Percentiles rank a stretch among this genome's conserved stretches.
Evolutionary conservation across 306 rosid genomes (phyloP).

Genomic region (Senna siamea): DNA sequence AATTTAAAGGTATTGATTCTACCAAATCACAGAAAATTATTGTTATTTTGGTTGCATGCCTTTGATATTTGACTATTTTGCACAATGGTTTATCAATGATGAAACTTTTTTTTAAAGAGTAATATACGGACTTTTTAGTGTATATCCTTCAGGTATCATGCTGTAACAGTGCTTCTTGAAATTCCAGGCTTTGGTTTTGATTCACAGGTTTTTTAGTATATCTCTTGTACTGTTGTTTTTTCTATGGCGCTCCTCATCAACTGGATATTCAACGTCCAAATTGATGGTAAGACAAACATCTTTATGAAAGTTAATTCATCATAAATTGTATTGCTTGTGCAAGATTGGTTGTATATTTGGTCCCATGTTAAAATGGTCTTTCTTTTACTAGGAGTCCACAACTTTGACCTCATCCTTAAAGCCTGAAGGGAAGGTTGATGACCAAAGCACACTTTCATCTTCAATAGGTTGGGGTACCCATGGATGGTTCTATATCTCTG

Average conservation of each 20-base stretch:
- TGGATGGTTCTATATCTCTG: slow-evolving; percentile 85
- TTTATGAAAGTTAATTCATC: slow-evolving; percentile 34
- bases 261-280: slow-evolving; percentile 49
- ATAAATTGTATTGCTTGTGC: slow-evolving; percentile 26
- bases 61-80: slow-evolving; percentile 23
- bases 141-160: slow-evolving; percentile 35
- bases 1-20: not conserved
- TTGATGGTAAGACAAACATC: slow-evolving; percentile 54
- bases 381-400: slow-evolving; percentile 52
- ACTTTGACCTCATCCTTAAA: slow-evolving; percentile 43
- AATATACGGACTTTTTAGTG: slow-evolving; percentile 8
- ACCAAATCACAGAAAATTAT: slow-evolving; percentile 8
- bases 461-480: slow-evolving; percentile 65
- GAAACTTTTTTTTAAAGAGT: not conserved
- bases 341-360: slow-evolving; percentile 35
- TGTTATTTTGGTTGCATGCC: slow-evolving; percentile 18
- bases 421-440: slow-evolving; percentile 51
- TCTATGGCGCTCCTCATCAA: slow-evolving; percentile 76
- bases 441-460: slow-evolving; percentile 49
- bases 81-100: slow-evolving; percentile 12
- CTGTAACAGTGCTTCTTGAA: slow-evolving; percentile 68
- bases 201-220: slow-evolving; percentile 98
- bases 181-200: slow-evolving; percentile 96
- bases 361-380: slow-evolving; percentile 35
- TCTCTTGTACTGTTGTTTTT: slow-evolving; percentile 79